Percentiles rank a stretch among this genome's conserved stretches.
Evolutionary conservation across 441 rosid species (phyloP).

Genomic region (Cnidoscolus chayamansa): DNA sequence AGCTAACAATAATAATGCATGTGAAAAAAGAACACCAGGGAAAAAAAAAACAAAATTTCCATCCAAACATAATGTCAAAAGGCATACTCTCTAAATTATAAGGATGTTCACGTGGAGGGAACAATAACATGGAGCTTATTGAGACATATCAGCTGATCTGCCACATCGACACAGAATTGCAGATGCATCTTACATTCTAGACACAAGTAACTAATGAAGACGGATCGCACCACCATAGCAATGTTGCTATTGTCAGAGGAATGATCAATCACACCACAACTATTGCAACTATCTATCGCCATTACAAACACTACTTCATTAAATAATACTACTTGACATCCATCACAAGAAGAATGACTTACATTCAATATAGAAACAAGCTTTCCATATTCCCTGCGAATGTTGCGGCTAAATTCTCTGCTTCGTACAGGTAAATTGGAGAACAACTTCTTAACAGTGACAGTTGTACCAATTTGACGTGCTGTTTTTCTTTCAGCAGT

Average conservation of each 20-base stretch:
- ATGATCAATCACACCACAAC: not conserved
- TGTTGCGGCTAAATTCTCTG: slow-evolving; percentile 89
- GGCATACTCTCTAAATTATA: not conserved
- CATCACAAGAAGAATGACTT: slow-evolving; percentile 29
- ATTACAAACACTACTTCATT: not conserved
- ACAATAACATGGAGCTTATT: not conserved
- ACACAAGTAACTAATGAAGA: not conserved
- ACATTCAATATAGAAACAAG: slow-evolving; percentile 81
- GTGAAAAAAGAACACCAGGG: not conserved
- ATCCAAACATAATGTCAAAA: not conserved
- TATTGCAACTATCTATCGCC: not conserved
- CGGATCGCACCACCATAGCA: not conserved
- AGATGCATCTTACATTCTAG: not conserved
- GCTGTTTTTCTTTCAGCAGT: slow-evolving; percentile 70
- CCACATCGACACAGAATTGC: too few species aligned
- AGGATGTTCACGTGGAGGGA: not conserved
- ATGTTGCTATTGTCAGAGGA: not conserved
- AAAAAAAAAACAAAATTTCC: not conserved
- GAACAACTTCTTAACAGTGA: slow-evolving; percentile 77
- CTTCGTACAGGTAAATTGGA: slow-evolving; percentile 86
- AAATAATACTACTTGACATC: not conserved
- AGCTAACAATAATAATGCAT: slow-evolving; percentile 7
- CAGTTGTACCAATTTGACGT: slow-evolving; percentile 86
- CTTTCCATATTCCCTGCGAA: slow-evolving; percentile 89
- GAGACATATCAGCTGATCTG: not conserved